phyloP scores from a whole-genome alignment of 768 basidiomycete species.

The Dacryopinax spathularia region DNA sequence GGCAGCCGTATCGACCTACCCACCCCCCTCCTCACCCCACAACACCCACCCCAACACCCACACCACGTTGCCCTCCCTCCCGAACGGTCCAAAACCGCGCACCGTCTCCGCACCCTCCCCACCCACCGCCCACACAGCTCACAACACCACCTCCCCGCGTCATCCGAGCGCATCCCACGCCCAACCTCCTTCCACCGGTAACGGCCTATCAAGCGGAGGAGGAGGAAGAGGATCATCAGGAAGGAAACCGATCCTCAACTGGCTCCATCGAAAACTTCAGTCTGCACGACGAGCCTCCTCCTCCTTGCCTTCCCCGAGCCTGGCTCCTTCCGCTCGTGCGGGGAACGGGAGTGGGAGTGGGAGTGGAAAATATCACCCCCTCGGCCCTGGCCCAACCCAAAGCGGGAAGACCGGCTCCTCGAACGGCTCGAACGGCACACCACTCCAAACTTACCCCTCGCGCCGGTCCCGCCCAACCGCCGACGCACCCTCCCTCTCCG shows the following conservation, averaged over 20 bases:
- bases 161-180: too few species aligned
- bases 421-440: not conserved
- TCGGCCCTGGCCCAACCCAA: not conserved
- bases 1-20: not conserved
- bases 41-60: too few species aligned
- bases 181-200: too few species aligned
- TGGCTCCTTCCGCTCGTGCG: not conserved
- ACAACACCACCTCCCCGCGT: too few species aligned
- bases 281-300: not conserved
- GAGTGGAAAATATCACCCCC: not conserved
- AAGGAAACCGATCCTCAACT: slow-evolving; percentile 76
- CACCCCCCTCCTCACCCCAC: not conserved
- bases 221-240: too few species aligned
- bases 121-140: too few species aligned
- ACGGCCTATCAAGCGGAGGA: too few species aligned
- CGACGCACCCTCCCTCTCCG: not conserved
- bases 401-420: not conserved
- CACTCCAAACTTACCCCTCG: not conserved
- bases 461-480: not conserved
- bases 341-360: not conserved
- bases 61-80: not conserved
- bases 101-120: not conserved
- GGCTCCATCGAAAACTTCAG: slow-evolving; percentile 73
- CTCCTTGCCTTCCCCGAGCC: not conserved
- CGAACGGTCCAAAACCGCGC: not conserved